Conservation (phyloP, 1,284 basidiomycete genomes). For the Ceratobasidium theobromae region DNA sequence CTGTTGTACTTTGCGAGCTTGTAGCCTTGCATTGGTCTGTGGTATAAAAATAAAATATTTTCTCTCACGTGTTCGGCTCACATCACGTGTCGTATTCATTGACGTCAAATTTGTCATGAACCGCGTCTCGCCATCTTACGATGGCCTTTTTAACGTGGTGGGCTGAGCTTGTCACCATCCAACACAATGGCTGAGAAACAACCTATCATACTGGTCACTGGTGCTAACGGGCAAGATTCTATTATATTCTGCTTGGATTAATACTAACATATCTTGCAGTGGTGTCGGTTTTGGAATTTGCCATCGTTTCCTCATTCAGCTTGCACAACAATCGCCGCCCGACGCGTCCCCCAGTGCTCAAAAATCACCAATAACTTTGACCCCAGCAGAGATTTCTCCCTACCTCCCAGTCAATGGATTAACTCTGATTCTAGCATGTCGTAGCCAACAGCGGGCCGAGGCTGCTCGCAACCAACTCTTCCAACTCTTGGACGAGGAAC, state of each 20-base stretch:
- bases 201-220: conserved; percentile 61
- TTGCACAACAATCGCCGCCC: conserved; percentile 54
- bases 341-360: conserved; percentile 53
- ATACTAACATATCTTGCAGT: conserved; percentile 47
- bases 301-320: conserved; percentile 72
- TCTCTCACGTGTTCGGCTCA: not conserved
- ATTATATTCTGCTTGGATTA: conserved; percentile 16
- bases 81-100: not conserved
- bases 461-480: conserved; percentile 60
- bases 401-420: conserved; percentile 52
- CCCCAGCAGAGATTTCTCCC: conserved; percentile 21
- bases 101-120: conserved; percentile 1
- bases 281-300: conserved; percentile 86
- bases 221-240: conserved; percentile 61
- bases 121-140: conserved; percentile 3
- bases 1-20: not conserved
- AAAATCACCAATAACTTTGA: conserved; percentile 31
- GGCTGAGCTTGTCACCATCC: not conserved
- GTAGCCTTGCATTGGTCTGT: not conserved
- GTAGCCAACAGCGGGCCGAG: conserved; percentile 65
- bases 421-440: conserved; percentile 83
- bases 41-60: not conserved
- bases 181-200: not conserved
- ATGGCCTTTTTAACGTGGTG: not conserved
- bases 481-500: conserved; percentile 55